phyloP scores from a whole-genome alignment of 441 rosid species.

The Viola pubescens region DNA sequence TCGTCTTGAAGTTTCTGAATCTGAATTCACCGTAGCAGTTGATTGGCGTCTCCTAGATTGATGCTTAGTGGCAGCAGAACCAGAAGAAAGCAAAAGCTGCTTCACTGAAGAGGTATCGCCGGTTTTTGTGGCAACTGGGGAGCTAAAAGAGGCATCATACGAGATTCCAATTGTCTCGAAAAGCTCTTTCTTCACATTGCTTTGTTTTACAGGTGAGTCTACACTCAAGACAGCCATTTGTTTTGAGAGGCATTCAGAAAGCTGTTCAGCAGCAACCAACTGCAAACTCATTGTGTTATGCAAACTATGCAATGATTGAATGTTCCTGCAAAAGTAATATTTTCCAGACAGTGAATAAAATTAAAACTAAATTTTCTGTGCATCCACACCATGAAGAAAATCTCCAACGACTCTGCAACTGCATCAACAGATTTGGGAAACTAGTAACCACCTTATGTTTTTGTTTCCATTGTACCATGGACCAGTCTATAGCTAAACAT shows the following conservation, averaged over 20 bases:
- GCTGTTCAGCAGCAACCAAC: constrained; percentile 80
- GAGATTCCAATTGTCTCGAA: constrained; percentile 85
- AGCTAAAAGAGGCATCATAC: constrained; percentile 65
- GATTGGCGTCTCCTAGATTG: constrained; percentile 52
- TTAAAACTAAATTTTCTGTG: not conserved
- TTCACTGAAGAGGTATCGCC: constrained; percentile 35
- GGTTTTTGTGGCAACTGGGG: constrained; percentile 54
- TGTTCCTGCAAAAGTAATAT: constrained; percentile 43
- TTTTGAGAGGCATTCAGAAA: constrained; percentile 74
- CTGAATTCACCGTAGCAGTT: constrained; percentile 49
- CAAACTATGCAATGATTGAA: constrained; percentile 63
- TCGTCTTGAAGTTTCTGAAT: constrained; percentile 80
- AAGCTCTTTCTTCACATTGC: constrained; percentile 68
- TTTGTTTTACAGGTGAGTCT: constrained; percentile 55
- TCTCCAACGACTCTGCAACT: no score
- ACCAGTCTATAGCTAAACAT: no score
- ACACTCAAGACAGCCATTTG: constrained; percentile 72
- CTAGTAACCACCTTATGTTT: no score
- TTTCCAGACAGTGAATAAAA: constrained; percentile 8
- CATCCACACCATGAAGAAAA: no score
- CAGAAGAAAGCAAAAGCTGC: constrained; percentile 40
- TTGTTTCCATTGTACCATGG: no score
- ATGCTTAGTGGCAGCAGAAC: constrained; percentile 46
- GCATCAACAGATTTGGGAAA: no score
- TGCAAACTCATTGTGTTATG: constrained; percentile 72